These are phyloP conservation scores for Citrus australasica DNA, from an alignment of 345 rosid species.

Conservation along the genomic window DNA sequence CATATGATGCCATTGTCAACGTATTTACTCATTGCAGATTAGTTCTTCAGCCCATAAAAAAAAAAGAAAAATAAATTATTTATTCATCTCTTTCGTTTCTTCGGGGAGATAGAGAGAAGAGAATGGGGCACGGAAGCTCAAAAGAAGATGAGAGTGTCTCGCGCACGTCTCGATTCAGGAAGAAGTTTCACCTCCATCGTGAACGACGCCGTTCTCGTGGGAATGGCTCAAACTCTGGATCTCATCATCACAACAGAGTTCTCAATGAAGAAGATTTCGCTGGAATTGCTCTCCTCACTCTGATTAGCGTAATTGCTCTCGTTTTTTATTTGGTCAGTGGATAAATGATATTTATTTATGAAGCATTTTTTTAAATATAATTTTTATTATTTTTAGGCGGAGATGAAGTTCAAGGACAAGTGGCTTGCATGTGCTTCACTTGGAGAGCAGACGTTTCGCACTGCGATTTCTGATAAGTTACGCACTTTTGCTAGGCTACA, in stretches of 20 bases:
- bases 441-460: constrained; percentile 88
- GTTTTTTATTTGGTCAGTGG: background rate
- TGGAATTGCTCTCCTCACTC: constrained; percentile 86
- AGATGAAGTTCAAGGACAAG: constrained; percentile 75
- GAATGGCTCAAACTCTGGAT: constrained; percentile 19
- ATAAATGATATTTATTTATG: background rate
- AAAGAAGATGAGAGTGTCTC: constrained; percentile 14
- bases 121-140: constrained; percentile 37
- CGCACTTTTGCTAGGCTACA: background rate
- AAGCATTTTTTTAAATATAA: background rate
- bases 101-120: background rate
- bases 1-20: background rate
- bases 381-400: constrained; percentile 42
- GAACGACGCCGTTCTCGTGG: constrained; percentile 26
- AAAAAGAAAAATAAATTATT: too few relatives aligned
- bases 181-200: constrained; percentile 44
- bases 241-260: constrained; percentile 20
- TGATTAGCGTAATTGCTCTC: constrained; percentile 37
- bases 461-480: constrained; percentile 70
- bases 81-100: background rate
- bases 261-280: constrained; percentile 59
- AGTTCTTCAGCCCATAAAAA: background rate
- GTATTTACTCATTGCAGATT: background rate
- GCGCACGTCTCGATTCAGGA: constrained; percentile 35
- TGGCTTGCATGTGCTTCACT: constrained; percentile 90